A percentile compares a stretch with the other conserved stretches of the same genome.
These are phyloP conservation scores for Plasmodium gaboni DNA, from an alignment of 169 alveolate genomes.

Conservation along the genomic window DNA sequence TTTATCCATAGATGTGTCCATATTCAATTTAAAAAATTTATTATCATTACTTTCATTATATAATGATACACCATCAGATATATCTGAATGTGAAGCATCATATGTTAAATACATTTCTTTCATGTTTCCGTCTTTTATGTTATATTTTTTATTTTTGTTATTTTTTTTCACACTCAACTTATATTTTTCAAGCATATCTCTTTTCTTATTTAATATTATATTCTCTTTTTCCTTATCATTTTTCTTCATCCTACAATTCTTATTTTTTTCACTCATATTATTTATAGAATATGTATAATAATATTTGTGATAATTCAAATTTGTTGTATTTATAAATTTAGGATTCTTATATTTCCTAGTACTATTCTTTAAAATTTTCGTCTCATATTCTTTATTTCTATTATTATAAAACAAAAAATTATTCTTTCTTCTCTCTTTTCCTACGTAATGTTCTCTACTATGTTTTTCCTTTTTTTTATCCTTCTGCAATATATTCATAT, in stretches of 20 bases:
- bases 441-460: constrained; percentile 5
- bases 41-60: constrained; percentile 7
- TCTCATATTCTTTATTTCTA: background rate
- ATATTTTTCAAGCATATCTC: constrained; percentile 13
- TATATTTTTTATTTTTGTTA: constrained; percentile 7
- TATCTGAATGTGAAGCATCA: constrained; percentile 1
- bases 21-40: constrained; percentile 2
- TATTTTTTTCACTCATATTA: constrained; percentile 9
- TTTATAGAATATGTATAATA: background rate
- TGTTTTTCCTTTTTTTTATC: background rate
- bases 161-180: constrained; percentile 3
- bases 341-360: constrained; percentile 12
- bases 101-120: background rate
- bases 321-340: constrained; percentile 1
- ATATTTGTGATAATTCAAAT: constrained; percentile 11
- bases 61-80: background rate
- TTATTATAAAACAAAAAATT: constrained; percentile 1
- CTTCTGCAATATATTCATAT: constrained; percentile 11
- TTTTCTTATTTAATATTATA: constrained; percentile 10
- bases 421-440: constrained; percentile 8
- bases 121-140: background rate
- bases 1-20: constrained; percentile 1
- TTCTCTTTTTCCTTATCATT: constrained; percentile 7
- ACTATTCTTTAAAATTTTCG: background rate
- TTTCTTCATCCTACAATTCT: constrained; percentile 1